A percentile compares a stretch with the other conserved stretches of the same genome.
Conservation (phyloP, 768 basidiomycete species). For the Panellus pusillus region DNA sequence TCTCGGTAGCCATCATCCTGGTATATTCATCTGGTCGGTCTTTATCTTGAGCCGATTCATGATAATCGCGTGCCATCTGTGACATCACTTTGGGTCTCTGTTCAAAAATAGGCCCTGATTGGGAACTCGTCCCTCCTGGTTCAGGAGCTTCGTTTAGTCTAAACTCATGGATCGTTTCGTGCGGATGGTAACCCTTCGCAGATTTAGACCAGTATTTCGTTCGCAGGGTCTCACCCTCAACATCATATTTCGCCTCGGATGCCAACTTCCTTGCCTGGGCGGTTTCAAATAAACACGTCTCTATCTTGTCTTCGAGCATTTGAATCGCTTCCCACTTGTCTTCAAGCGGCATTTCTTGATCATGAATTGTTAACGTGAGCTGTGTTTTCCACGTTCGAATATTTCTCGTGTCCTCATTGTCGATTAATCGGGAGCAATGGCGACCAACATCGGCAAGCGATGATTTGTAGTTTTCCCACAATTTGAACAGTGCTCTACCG, state of each 20-base stretch:
- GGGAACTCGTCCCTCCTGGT: too few relatives aligned
- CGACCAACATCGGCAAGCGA: neutral
- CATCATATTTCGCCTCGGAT: neutral
- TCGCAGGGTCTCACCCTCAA: neutral
- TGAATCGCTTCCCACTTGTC: neutral
- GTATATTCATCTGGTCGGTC: constrained; percentile 1
- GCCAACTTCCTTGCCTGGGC: neutral
- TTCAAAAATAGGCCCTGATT: neutral
- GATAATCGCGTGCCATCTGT: constrained; percentile 2
- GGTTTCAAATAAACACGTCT: too few relatives aligned
- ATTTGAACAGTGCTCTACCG: neutral
- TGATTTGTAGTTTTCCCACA: neutral
- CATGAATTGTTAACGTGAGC: neutral
- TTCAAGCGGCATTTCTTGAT: neutral
- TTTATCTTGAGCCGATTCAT: neutral
- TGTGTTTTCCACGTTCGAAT: constrained; percentile 1
- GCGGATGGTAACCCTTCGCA: neutral
- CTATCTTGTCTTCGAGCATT: neutral
- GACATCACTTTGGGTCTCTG: neutral
- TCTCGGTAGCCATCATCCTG: neutral
- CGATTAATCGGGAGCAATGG: neutral
- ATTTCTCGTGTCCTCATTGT: neutral
- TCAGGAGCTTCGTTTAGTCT: neutral
- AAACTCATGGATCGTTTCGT: neutral
- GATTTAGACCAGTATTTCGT: neutral